Evolutionary conservation across 805 yeast genomes (phyloP).

Genomic region (Wickerhamomyces xylosicus): DNA sequence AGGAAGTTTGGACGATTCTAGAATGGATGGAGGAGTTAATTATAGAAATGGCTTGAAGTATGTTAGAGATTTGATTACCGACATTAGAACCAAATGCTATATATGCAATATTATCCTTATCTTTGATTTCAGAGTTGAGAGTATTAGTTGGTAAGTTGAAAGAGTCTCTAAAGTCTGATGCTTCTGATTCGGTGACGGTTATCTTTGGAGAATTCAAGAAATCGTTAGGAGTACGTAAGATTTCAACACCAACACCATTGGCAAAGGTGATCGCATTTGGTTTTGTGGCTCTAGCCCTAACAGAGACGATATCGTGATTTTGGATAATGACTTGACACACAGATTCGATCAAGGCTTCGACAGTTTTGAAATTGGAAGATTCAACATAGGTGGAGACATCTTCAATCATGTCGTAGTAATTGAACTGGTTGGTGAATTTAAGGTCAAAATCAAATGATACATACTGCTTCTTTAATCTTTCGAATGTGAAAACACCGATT

Average conservation of each 20-base stretch:
- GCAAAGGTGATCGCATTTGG: slow-evolving; percentile 85
- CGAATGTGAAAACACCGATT: slow-evolving; percentile 93
- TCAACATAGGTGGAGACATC: slow-evolving; percentile 55
- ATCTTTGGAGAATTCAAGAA: slow-evolving; percentile 21
- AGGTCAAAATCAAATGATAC: slow-evolving; percentile 49
- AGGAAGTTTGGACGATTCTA: slow-evolving; percentile 51
- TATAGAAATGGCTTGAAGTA: slow-evolving; percentile 41
- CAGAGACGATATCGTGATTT: slow-evolving; percentile 25
- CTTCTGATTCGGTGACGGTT: background rate
- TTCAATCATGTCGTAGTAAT: slow-evolving; percentile 33
- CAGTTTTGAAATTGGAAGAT: slow-evolving; percentile 75
- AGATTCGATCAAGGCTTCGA: slow-evolving; percentile 78
- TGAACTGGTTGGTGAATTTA: slow-evolving; percentile 23
- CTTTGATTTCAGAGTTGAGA: slow-evolving; percentile 21
- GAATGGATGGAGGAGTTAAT: slow-evolving; percentile 26
- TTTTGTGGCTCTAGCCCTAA: slow-evolving; percentile 60
- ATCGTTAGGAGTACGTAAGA: slow-evolving; percentile 36
- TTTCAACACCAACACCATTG: slow-evolving; percentile 83
- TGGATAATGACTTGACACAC: slow-evolving; percentile 51
- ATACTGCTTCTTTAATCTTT: slow-evolving; percentile 71
- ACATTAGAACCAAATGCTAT: slow-evolving; percentile 86
- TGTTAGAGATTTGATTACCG: slow-evolving; percentile 62
- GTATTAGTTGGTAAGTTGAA: slow-evolving; percentile 20
- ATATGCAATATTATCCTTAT: slow-evolving; percentile 40
- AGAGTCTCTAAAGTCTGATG: slow-evolving; percentile 2